phyloP scores from a whole-genome alignment of 306 rosid genomes.

The Canavalia ensiformis region DNA sequence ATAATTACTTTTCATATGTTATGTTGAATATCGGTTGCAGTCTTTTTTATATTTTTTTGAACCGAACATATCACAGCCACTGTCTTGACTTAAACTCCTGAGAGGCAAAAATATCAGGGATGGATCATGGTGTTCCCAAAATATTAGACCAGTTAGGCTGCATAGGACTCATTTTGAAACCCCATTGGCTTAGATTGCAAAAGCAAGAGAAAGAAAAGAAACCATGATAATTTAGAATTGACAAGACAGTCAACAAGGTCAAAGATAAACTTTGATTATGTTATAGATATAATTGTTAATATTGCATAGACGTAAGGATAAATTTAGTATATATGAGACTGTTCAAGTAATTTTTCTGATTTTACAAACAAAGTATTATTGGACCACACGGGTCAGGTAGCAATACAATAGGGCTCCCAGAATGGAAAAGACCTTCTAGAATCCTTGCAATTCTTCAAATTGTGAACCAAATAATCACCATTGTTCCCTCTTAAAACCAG shows the following conservation, averaged over 20 bases:
- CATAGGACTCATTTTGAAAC: constrained; percentile 48
- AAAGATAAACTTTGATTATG: constrained; percentile 49
- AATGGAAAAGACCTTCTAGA: constrained; percentile 63
- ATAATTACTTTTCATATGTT: background rate
- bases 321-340: constrained; percentile 29
- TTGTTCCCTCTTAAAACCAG: constrained; percentile 63
- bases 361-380: constrained; percentile 50
- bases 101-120: constrained; percentile 52
- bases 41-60: background rate
- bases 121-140: constrained; percentile 65
- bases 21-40: background rate
- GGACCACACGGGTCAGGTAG: background rate
- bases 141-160: constrained; percentile 45
- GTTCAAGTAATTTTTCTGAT: constrained; percentile 45
- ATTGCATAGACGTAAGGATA: background rate
- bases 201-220: constrained; percentile 28
- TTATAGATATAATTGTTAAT: background rate
- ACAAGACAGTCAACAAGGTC: constrained; percentile 48
- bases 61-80: background rate
- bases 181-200: constrained; percentile 53
- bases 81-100: background rate
- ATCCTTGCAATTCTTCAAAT: constrained; percentile 70
- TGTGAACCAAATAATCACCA: constrained; percentile 60
- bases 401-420: background rate
- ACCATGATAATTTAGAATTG: constrained; percentile 37